Evolutionary conservation across 1,139 yeast species (phyloP).

Genomic region (Scheffersomyces insectosa): DNA sequence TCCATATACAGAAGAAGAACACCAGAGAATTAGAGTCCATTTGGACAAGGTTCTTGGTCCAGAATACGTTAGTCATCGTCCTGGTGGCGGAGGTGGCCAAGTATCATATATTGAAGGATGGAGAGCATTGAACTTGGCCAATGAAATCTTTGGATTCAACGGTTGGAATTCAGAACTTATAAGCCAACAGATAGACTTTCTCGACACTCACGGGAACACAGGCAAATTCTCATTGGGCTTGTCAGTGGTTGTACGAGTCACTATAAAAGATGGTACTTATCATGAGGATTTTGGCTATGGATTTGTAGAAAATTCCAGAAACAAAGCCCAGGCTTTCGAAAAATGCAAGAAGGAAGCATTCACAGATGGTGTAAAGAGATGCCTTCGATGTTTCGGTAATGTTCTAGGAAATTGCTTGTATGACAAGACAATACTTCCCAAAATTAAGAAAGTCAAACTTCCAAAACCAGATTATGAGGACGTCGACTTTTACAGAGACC

Average conservation of each 20-base stretch:
- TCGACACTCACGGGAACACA: conserved; percentile 59
- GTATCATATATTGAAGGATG: conserved; percentile 81
- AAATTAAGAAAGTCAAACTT: conserved; percentile 53
- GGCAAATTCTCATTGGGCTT: conserved; percentile 63
- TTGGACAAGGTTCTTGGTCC: conserved; percentile 79
- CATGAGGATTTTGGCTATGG: conserved; percentile 87
- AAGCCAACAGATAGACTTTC: conserved; percentile 65
- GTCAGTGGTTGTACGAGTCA: conserved; percentile 69
- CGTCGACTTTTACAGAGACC: conserved; percentile 40
- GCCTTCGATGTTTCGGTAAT: conserved; percentile 77
- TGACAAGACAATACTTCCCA: conserved; percentile 63
- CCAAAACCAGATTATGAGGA: conserved; percentile 59
- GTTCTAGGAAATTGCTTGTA: conserved; percentile 79
- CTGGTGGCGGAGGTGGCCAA: conserved; percentile 70
- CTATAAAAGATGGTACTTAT: conserved; percentile 70
- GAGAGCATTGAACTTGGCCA: conserved; percentile 77
- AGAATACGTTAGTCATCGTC: conserved; percentile 79
- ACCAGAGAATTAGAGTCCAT: conserved; percentile 37
- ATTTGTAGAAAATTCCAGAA: conserved; percentile 67
- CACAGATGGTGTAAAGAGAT: conserved; percentile 77
- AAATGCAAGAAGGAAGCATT: conserved; percentile 81
- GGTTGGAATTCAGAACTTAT: conserved; percentile 79
- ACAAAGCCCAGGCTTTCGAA: conserved; percentile 75
- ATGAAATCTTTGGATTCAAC: conserved; percentile 76
- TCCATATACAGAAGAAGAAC: conserved; percentile 43